These are phyloP conservation scores for Gleditsia sinensis DNA, from an alignment of 306 rosid genomes.

Conservation along the genomic window DNA sequence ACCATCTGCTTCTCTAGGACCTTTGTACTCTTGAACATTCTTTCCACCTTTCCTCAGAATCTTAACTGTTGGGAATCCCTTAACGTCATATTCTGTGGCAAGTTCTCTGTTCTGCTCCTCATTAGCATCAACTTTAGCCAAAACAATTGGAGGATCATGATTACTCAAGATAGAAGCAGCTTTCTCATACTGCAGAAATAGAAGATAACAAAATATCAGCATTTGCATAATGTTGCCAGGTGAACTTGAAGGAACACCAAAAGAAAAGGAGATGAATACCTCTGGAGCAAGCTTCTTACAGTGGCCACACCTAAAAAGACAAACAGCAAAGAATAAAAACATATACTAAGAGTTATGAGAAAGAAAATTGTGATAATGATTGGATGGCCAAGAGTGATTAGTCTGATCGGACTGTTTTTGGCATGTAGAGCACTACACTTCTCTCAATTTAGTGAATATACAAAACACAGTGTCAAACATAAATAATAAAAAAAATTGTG, in stretches of 20 bases:
- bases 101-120: constrained; percentile 68
- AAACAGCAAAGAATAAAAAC: neutral
- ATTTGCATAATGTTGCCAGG: neutral
- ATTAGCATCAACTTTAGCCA: constrained; percentile 85
- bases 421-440: neutral
- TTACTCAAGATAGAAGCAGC: constrained; percentile 82
- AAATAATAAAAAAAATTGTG: neutral
- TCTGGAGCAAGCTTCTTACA: constrained; percentile 94
- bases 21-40: constrained; percentile 77
- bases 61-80: constrained; percentile 86
- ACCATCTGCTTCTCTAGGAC: constrained; percentile 91
- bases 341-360: constrained; percentile 7
- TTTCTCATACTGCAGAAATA: constrained; percentile 68
- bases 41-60: constrained; percentile 87
- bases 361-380: neutral
- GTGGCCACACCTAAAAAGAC: constrained; percentile 87
- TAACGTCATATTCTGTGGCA: constrained; percentile 55
- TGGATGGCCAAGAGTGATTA: neutral
- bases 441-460: neutral
- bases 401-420: neutral
- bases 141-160: constrained; percentile 65
- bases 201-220: constrained; percentile 19
- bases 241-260: neutral
- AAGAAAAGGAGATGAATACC: constrained; percentile 47
- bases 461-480: neutral